phyloP scores from a whole-genome alignment of 176 grass and related monocot genomes.

The Panicum miliaceum region DNA sequence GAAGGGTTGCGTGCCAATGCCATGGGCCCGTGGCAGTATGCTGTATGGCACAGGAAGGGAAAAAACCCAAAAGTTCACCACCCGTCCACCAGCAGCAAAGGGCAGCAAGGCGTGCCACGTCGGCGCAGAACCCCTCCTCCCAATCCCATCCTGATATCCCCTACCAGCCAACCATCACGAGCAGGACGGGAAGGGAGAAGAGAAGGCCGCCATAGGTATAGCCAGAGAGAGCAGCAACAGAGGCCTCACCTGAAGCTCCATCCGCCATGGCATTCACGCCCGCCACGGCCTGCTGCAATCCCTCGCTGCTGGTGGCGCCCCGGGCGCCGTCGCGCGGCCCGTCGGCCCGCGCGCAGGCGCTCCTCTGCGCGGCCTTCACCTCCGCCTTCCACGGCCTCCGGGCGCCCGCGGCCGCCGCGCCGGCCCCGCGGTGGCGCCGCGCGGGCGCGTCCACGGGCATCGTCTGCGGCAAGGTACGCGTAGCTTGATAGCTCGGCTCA shows the following conservation, averaged over 20 bases:
- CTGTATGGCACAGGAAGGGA: too few species aligned
- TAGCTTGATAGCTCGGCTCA: neutral
- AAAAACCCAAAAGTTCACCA: neutral
- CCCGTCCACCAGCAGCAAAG: conserved; percentile 7
- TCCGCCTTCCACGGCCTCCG: conserved; percentile 30
- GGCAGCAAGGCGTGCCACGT: conserved; percentile 50
- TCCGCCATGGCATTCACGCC: conserved; percentile 49
- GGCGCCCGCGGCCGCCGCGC: neutral
- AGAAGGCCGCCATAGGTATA: neutral
- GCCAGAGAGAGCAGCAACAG: neutral
- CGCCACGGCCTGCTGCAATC: conserved; percentile 47
- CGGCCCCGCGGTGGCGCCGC: conserved; percentile 31
- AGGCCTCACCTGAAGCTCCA: neutral
- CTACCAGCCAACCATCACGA: conserved; percentile 43
- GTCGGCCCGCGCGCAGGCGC: conserved; percentile 25
- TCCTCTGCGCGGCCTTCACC: conserved; percentile 48
- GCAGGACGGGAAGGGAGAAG: neutral
- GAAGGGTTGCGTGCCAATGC: too few species aligned
- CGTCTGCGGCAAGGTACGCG: conserved; percentile 51
- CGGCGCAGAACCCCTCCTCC: neutral
- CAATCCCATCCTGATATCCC: conserved; percentile 52
- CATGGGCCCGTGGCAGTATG: too few species aligned
- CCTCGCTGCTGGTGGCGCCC: neutral
- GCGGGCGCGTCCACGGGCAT: conserved; percentile 27
- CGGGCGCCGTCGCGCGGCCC: neutral